Evolutionary conservation across 306 rosid species (phyloP), one percentile per base, ranked within the genome.

Genomic region (Sechiopsis laciniata): DNA sequence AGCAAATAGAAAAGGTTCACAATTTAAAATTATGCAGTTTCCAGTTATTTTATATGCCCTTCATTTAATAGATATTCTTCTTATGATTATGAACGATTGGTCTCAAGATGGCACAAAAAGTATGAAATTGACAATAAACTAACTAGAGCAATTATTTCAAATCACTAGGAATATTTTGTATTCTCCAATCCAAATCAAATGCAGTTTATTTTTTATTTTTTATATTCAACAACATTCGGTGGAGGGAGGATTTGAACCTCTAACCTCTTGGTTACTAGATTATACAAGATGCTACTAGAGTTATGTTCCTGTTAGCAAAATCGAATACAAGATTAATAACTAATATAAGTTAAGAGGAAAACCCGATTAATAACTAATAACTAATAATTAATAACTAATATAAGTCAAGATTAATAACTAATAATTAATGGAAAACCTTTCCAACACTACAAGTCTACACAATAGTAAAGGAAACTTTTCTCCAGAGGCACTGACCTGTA

Each of bases 401-500:
- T n/a, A n/a, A n/a, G n/a, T n/a, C n/a, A n/a, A n/a, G n/a, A n/a
- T n/a, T n/a, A n/a, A n/a, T n/a, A n/a, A n/a, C n/a, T n/a, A n/a
- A n/a, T n/a, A n/a, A n/a, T 15, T 29, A 26, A 61, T 59, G 32
- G 5, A 14, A 14, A 46, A 7, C 16, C 37, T 15, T 21, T 53
- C 54, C 58, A 10, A 35, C 16, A 52, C 58, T 21, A 53, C 21
- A 52, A 37, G n/a, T n/a, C n/a, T n/a, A n/a, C n/a, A 26, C 67
- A 76, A 48, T 64, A 69, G 16, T 32, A n/a, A 57, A 26, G 20
- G 22, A 13, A 57, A 54, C 16, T 57, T 72, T 64, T 77, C 71
- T 53, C 48, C 61, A 77, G 13, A 14, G 52, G 51, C 54, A 79
- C 94, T 54, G 22, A 94, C 98, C 88, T 94, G 86, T 90, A 94